Evolutionary conservation across 2,329 filamentous ascomycete genomes (phyloP).

Genomic region (Botrytis sinoallii): DNA sequence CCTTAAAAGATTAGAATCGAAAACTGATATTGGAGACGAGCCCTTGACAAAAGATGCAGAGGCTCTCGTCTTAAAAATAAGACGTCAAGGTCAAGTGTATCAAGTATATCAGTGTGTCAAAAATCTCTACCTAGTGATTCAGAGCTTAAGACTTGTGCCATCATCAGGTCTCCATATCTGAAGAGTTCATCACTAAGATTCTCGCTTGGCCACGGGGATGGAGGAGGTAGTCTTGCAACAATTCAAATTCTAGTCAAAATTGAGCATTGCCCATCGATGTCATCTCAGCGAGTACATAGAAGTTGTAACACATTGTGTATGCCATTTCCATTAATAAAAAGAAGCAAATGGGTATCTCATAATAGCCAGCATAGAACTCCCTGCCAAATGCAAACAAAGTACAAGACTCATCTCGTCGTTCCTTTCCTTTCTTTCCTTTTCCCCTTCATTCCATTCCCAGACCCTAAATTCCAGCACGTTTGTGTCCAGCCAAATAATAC

Average conservation of each 20-base stretch:
- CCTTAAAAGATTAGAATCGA: background rate
- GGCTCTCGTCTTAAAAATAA: background rate
- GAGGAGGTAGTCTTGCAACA: background rate
- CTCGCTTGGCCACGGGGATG: background rate
- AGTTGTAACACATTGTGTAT: background rate
- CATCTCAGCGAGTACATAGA: background rate
- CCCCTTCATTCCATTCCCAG: background rate
- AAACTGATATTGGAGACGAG: background rate
- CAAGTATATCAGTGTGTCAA: background rate
- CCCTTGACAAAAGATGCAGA: background rate
- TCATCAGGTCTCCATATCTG: background rate
- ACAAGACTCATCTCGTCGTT: background rate
- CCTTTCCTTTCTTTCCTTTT: no score
- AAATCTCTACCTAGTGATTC: background rate
- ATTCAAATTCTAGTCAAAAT: background rate
- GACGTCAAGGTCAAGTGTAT: background rate
- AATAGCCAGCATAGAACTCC: conserved; percentile 16
- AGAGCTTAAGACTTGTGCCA: background rate
- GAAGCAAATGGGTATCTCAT: conserved; percentile 23
- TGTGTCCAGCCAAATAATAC: background rate
- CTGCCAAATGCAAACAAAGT: conserved; percentile 5
- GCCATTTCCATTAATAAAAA: background rate
- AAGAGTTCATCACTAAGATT: background rate
- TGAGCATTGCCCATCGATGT: background rate
- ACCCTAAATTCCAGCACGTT: background rate